Conservation (phyloP, 129 eudicot species). For the Lonicera japonica region DNA sequence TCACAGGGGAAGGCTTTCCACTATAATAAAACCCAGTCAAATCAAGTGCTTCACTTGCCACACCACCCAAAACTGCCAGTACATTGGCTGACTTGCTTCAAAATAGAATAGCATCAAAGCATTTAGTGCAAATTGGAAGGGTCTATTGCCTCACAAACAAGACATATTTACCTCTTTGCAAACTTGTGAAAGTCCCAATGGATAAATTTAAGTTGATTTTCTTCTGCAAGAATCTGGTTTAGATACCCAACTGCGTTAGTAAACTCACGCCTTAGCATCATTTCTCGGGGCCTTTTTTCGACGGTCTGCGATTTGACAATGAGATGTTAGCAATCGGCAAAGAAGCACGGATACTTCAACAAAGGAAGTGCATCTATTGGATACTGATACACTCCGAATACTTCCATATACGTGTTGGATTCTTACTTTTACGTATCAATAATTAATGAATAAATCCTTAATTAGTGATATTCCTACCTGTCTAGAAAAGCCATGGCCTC, state of each 20-base stretch:
- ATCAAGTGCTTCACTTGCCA: conserved; percentile 91
- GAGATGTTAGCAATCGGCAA: not conserved
- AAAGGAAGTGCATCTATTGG: too few species aligned
- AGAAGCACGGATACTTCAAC: too few species aligned
- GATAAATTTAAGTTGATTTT: conserved; percentile 72
- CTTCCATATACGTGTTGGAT: too few species aligned
- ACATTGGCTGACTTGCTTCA: conserved; percentile 92
- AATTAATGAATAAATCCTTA: too few species aligned
- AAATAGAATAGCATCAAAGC: conserved; percentile 21
- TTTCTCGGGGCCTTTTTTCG: conserved; percentile 95
- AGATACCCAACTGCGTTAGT: conserved; percentile 90
- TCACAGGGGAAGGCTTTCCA: conserved; percentile 61
- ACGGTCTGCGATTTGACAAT: conserved; percentile 56
- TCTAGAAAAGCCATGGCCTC: too few species aligned
- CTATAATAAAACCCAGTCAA: conserved; percentile 90
- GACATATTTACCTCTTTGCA: conserved; percentile 64
- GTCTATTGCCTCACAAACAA: conserved; percentile 11
- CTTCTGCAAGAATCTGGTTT: conserved; percentile 81
- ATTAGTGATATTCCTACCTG: too few species aligned
- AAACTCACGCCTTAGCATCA: conserved; percentile 93
- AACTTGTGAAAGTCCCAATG: conserved; percentile 99
- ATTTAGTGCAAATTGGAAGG: conserved; percentile 17
- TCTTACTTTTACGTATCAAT: too few species aligned
- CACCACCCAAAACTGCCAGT: conserved; percentile 92
- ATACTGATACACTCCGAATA: too few species aligned